A percentile compares a stretch with the other conserved stretches of the same genome.
Evolutionary conservation across 2,329 filamentous ascomycete species (phyloP).

Genomic region (Stemphylium beticola): DNA sequence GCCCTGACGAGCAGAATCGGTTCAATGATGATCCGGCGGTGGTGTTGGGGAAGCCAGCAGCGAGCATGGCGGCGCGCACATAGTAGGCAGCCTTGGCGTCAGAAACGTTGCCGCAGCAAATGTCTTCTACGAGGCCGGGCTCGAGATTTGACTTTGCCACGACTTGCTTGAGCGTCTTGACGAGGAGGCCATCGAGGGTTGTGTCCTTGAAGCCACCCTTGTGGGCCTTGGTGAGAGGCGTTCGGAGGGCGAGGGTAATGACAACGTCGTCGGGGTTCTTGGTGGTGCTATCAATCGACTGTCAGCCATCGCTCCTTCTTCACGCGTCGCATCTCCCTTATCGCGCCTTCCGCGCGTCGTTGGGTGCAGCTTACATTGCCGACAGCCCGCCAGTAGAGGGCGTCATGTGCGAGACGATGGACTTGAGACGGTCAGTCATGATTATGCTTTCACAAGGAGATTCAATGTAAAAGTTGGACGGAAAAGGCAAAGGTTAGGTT

Average conservation of each 20-base stretch:
- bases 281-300: conserved; percentile 66
- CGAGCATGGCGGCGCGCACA: conserved; percentile 83
- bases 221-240: conserved; percentile 82
- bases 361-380: conserved; percentile 69
- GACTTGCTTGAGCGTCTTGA: conserved; percentile 75
- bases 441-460: conserved; percentile 10
- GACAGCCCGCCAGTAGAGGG: conserved; percentile 74
- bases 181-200: conserved; percentile 82
- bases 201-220: conserved; percentile 98
- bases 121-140: conserved; percentile 82
- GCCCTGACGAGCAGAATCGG: conserved; percentile 95
- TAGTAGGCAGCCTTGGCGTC: conserved; percentile 90
- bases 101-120: conserved; percentile 89
- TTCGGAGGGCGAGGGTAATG: conserved; percentile 90
- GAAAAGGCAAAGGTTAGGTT: background rate
- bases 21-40: conserved; percentile 82
- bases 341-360: background rate
- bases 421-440: conserved; percentile 78
- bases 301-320: conserved; percentile 11
- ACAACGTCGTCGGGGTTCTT: conserved; percentile 97
- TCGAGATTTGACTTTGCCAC: conserved; percentile 75
- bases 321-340: background rate
- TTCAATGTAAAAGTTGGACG: background rate
- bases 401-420: conserved; percentile 84
- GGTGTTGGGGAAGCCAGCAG: conserved; percentile 93